phyloP scores from a whole-genome alignment of 352 stramenopile species.

The Pythium biforme region DNA sequence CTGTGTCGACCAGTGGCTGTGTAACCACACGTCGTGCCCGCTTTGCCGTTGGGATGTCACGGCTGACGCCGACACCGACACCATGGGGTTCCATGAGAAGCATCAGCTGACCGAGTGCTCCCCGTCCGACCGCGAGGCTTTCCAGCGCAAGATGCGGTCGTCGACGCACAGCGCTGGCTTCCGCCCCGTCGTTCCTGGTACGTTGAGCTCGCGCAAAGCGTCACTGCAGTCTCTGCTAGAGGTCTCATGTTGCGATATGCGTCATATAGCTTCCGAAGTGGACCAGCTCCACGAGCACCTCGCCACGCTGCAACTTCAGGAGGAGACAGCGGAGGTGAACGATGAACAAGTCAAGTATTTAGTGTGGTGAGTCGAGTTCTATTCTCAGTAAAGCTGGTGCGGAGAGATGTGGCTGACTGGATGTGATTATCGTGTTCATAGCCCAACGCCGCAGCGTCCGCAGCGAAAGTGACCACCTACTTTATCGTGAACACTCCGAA shows the following conservation, averaged over 20 bases:
- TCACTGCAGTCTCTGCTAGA: background rate
- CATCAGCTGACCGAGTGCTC: conserved; percentile 84
- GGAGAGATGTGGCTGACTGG: background rate
- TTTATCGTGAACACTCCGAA: background rate
- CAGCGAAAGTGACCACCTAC: conserved; percentile 19
- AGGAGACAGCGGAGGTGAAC: conserved; percentile 25
- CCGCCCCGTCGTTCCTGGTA: conserved; percentile 69
- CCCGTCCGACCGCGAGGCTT: conserved; percentile 59
- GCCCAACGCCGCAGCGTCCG: conserved; percentile 23
- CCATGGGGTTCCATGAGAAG: conserved; percentile 36
- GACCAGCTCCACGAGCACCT: conserved; percentile 25
- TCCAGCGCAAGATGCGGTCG: conserved; percentile 71
- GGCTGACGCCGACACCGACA: conserved; percentile 47
- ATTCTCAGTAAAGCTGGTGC: background rate
- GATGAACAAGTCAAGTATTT: conserved; percentile 32
- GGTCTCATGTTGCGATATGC: background rate
- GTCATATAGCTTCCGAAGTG: conserved; percentile 8
- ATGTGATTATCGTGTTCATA: background rate
- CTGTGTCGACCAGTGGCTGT: conserved; percentile 85
- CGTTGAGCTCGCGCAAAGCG: background rate
- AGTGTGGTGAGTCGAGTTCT: conserved; percentile 29
- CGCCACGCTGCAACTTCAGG: conserved; percentile 19
- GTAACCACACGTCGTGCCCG: conserved; percentile 84
- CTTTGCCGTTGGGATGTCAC: conserved; percentile 79
- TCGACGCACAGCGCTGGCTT: conserved; percentile 68